phyloP scores from a whole-genome alignment of 2,329 filamentous ascomycete genomes.

The Aspergillus ruber region DNA sequence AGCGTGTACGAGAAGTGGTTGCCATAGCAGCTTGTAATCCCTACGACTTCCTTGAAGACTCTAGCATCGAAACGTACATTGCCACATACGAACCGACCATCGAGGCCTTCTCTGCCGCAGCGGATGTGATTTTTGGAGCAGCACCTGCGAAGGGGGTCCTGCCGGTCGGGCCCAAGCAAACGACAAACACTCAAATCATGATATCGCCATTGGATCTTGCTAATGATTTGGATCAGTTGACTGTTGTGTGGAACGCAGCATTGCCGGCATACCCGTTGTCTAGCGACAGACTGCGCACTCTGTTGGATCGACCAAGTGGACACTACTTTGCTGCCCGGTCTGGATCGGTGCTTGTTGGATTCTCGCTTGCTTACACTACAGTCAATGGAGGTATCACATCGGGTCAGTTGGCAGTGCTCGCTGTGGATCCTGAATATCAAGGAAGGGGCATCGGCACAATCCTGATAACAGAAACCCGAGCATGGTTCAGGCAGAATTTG shows the following conservation, averaged over 20 bases:
- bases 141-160: slow-evolving; percentile 24
- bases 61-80: slow-evolving; percentile 35
- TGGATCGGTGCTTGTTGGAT: slow-evolving; percentile 24
- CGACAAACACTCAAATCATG: slow-evolving; percentile 7
- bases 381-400: slow-evolving; percentile 16
- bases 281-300: slow-evolving; percentile 16
- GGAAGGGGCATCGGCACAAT: slow-evolving; percentile 34
- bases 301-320: slow-evolving; percentile 22
- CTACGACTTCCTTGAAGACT: slow-evolving; percentile 39
- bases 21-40: slow-evolving; percentile 38
- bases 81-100: slow-evolving; percentile 40
- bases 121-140: slow-evolving; percentile 34
- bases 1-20: slow-evolving; percentile 26
- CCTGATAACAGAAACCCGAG: slow-evolving; percentile 24
- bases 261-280: slow-evolving; percentile 32
- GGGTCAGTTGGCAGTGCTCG: slow-evolving; percentile 32
- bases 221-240: slow-evolving; percentile 24
- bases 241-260: slow-evolving; percentile 29
- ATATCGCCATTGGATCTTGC: slow-evolving; percentile 13
- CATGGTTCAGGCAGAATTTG: slow-evolving; percentile 20
- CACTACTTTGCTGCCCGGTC: slow-evolving; percentile 31
- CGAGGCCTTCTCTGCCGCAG: slow-evolving; percentile 36
- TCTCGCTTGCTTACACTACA: slow-evolving; percentile 32
- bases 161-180: slow-evolving; percentile 24
- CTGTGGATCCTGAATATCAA: slow-evolving; percentile 29